Base-by-base conservation (phyloP, 768 basidiomycete genomes). In the Tubosaeta sp. region DNA sequence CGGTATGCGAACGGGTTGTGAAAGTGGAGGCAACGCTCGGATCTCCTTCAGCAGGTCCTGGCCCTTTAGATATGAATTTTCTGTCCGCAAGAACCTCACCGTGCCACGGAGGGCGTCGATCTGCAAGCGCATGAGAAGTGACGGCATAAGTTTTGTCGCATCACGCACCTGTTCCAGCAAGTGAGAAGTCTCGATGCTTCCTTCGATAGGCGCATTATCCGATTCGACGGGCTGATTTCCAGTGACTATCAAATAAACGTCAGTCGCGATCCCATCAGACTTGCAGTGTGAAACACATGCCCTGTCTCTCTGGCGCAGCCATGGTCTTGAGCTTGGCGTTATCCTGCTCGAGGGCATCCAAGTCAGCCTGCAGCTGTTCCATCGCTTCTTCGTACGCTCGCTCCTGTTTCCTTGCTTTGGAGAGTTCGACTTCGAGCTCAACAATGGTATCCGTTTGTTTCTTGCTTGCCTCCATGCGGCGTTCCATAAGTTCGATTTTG, bases 401-500 rank as follows among this genome's bases (percentile, higher is more conserved):
- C 67, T 95, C 93, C 63, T 95, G 90, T 68, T 93, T 90, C 69
- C 83, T 81, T 4, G 84, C 82, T 65, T 93, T 93, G 25, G 76
- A 70, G 2, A 97, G 73, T 59, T 94, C 87, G 29, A 65, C 70
- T 71, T 97, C 94, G 18, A 98, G 80, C 53, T 91, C 87, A 13
- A 74, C 68, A 46, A 97, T 87, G 7, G 79, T 72, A 49, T 97
- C 95, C 4, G 86, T 84, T 70, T 95, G 91, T 66, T 87, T 91
- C 78, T 92, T 94, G 54, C 84, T 86, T 2, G 84, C 80, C 64
- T 98, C 94, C 77, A 94, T 84, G 29, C 93, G 81, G 41, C 94
- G 83, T 65, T 96, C 94, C 82, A 98, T 89, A 13, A 94, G 77
- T 66, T 97, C 92, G 50, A 97, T 92, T 76, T 94, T 97, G 49